Evolutionary conservation across 129 eudicot species (phyloP).

Genomic region (carrot (Daucus carota)): DNA sequence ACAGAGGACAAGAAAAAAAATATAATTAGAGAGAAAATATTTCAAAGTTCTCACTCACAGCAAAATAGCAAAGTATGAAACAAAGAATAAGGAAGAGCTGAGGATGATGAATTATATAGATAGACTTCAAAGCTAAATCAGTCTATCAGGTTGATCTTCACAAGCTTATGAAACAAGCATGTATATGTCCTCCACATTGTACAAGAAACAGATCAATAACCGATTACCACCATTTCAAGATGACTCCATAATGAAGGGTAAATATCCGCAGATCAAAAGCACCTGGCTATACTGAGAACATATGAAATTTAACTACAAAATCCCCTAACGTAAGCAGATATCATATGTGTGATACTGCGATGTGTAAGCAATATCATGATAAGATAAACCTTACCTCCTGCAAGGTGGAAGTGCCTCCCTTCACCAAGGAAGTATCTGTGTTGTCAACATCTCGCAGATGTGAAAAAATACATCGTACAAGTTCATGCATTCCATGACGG

Average conservation of each 20-base stretch:
- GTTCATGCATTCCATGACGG: constrained; percentile 84
- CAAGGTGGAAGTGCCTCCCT: neutral
- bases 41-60: neutral
- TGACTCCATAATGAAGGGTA: neutral
- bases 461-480: constrained; percentile 69
- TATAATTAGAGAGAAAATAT: neutral
- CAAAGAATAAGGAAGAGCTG: neutral
- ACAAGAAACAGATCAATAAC: neutral
- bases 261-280: neutral
- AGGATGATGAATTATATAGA: neutral
- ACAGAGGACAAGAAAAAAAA: neutral
- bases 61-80: neutral
- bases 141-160: neutral
- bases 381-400: neutral
- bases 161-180: neutral
- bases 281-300: neutral
- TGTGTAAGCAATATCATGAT: neutral
- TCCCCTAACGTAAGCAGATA: neutral
- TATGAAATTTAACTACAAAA: neutral
- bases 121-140: neutral
- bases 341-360: neutral
- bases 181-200: neutral
- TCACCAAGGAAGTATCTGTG: constrained; percentile 7
- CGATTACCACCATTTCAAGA: neutral
- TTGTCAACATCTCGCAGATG: constrained; percentile 64